Conservation (phyloP, 495 filamentous ascomycete species). For the Bacidia rubella region DNA sequence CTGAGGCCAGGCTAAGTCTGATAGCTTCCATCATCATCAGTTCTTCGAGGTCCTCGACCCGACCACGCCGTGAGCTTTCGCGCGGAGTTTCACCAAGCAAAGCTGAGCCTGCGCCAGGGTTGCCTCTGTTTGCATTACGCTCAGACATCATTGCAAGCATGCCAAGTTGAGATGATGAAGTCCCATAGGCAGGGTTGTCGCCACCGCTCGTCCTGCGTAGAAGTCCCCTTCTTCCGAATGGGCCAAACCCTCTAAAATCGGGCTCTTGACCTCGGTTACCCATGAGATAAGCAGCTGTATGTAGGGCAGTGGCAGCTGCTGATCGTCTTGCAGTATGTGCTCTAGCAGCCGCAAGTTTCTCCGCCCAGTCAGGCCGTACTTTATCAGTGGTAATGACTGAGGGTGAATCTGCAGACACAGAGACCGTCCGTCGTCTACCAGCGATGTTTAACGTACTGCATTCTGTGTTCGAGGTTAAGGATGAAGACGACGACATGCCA, state of each 20-base stretch:
- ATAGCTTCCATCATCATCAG: conserved; percentile 99
- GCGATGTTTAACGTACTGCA: conserved; percentile 20
- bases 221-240: conserved; percentile 34
- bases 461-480: conserved; percentile 29
- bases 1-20: conserved; percentile 69
- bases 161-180: conserved; percentile 34
- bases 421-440: conserved; percentile 57
- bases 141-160: conserved; percentile 40
- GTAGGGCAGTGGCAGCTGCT: conserved; percentile 85
- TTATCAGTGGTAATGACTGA: conserved; percentile 82
- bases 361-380: conserved; percentile 87
- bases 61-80: conserved; percentile 45
- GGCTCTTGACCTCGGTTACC: conserved; percentile 40
- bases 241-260: conserved; percentile 31
- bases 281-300: conserved; percentile 91
- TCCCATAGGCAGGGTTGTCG: conserved; percentile 25
- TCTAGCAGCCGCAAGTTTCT: conserved; percentile 74
- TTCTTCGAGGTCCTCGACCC: conserved; percentile 83
- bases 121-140: conserved; percentile 28
- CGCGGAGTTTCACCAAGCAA: conserved; percentile 35
- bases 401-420: conserved; percentile 65
- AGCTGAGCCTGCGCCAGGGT: conserved; percentile 30
- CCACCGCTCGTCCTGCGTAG: conserved; percentile 28
- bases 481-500: conserved; percentile 55
- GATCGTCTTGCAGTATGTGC: conserved; percentile 73